Conservation (phyloP, 225 moss, liverwort and hornwort genomes). For the Sphagnum tenellum region DNA sequence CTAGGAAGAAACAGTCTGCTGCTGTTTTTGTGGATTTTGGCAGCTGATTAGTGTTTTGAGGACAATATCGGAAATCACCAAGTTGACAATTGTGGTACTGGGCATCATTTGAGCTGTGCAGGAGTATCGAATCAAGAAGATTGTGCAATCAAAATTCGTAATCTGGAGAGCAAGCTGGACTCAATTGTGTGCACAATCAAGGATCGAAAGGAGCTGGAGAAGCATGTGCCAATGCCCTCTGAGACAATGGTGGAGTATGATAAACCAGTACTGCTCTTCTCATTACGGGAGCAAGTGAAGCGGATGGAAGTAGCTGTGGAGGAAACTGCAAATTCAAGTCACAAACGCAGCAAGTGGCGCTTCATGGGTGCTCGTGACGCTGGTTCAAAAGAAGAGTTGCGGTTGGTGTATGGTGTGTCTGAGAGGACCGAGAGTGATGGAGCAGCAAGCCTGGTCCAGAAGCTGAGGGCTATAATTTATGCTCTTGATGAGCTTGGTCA, state of each 20-base stretch:
- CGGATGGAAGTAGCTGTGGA: conserved; percentile 84
- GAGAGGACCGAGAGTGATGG: conserved; percentile 99
- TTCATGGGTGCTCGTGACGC: conserved; percentile 99
- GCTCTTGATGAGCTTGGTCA: conserved; percentile 97
- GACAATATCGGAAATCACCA: too few species aligned
- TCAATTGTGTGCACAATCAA: conserved; percentile 99
- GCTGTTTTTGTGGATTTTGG: too few species aligned
- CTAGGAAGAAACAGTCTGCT: too few species aligned
- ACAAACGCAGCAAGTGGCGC: conserved; percentile 95
- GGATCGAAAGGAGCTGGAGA: conserved; percentile 94
- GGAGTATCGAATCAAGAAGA: conserved; percentile 99
- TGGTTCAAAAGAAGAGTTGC: conserved; percentile 89
- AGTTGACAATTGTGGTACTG: too few species aligned
- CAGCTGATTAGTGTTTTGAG: too few species aligned
- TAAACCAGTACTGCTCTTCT: conserved; percentile 80
- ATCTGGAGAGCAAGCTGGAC: conserved; percentile 94
- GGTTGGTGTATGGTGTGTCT: conserved; percentile 97
- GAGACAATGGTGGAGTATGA: conserved; percentile 88
- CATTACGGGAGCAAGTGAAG: conserved; percentile 89
- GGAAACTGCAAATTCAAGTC: conserved; percentile 85
- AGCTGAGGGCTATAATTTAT: conserved; percentile 88
- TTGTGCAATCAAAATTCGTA: conserved; percentile 97
- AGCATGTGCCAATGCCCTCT: conserved; percentile 94
- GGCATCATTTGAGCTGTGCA: conserved; percentile 12
- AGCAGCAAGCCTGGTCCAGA: conserved; percentile 91